Conservation (phyloP, 2,329 filamentous ascomycete genomes). For the Alternaria triticina region DNA sequence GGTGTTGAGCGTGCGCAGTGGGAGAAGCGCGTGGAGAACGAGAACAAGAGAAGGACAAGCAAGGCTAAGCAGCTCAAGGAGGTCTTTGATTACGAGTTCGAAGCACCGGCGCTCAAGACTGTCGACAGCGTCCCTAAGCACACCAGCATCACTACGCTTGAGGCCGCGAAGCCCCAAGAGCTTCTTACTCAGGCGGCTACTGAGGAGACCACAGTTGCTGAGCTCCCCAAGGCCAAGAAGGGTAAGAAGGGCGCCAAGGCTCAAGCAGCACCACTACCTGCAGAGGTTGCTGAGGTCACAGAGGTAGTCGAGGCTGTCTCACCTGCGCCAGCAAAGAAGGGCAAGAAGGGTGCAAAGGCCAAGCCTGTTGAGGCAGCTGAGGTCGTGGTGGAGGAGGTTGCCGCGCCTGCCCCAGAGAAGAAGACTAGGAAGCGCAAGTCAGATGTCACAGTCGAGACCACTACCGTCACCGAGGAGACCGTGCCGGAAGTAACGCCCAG, state of each 20-base stretch:
- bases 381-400: constrained; percentile 14
- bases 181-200: constrained; percentile 31
- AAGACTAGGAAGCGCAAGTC: constrained; percentile 31
- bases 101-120: constrained; percentile 73
- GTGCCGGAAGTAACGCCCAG: constrained; percentile 15
- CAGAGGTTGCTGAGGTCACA: constrained; percentile 14
- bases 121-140: constrained; percentile 54
- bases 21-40: constrained; percentile 74
- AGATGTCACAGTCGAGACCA: constrained; percentile 19
- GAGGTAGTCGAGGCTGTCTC: constrained; percentile 8
- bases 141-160: constrained; percentile 21
- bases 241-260: constrained; percentile 33
- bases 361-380: constrained; percentile 17
- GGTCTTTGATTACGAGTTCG: constrained; percentile 83
- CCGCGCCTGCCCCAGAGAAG: constrained; percentile 6
- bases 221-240: constrained; percentile 40
- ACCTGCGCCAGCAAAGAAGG: constrained; percentile 31
- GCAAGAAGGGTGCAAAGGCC: constrained; percentile 29
- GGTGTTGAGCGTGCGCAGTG: constrained; percentile 78
- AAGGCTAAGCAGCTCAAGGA: constrained; percentile 78
- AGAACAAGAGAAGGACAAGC: constrained; percentile 71
- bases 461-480: constrained; percentile 13
- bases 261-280: not conserved
- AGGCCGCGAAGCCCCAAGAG: constrained; percentile 35
- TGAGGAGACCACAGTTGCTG: constrained; percentile 21